Evolutionary conservation across 805 yeast species (phyloP).

Genomic region (Candida berthetii): DNA sequence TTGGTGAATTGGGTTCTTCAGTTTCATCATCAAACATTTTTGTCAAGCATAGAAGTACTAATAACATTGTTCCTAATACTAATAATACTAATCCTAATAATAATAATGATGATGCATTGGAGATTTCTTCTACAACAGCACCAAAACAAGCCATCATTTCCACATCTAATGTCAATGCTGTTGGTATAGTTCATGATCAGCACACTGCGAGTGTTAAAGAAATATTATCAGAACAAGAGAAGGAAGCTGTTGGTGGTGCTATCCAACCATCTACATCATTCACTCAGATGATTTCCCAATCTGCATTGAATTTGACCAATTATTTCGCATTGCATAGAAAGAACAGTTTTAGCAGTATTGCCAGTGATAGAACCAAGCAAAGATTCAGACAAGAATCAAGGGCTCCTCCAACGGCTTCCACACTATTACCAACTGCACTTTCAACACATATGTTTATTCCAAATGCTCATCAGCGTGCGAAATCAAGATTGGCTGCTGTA

Average conservation of each 20-base stretch:
- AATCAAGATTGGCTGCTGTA: slow-evolving; percentile 18
- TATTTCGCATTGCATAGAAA: slow-evolving; percentile 31
- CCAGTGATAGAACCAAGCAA: slow-evolving; percentile 27
- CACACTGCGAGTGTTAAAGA: slow-evolving; percentile 8
- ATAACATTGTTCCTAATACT: neutral
- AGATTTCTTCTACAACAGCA: slow-evolving; percentile 15
- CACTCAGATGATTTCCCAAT: slow-evolving; percentile 27
- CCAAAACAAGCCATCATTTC: slow-evolving; percentile 22
- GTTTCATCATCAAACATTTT: neutral
- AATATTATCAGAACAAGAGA: slow-evolving; percentile 2
- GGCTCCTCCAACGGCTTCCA: slow-evolving; percentile 56
- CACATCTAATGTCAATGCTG: slow-evolving; percentile 19
- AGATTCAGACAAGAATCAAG: slow-evolving; percentile 38
- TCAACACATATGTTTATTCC: slow-evolving; percentile 59
- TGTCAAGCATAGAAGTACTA: neutral
- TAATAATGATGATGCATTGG: slow-evolving; percentile 11
- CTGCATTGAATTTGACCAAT: slow-evolving; percentile 32
- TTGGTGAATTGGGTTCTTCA: neutral
- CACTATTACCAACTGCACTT: slow-evolving; percentile 52
- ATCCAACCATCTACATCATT: slow-evolving; percentile 17
- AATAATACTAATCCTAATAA: neutral
- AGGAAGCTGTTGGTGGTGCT: slow-evolving; percentile 2
- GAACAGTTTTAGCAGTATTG: slow-evolving; percentile 27
- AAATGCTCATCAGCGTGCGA: slow-evolving; percentile 30
- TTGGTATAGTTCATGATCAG: slow-evolving; percentile 17